Evolutionary conservation across 768 basidiomycete genomes (phyloP).

Genomic region (Pleurotus platypus): DNA sequence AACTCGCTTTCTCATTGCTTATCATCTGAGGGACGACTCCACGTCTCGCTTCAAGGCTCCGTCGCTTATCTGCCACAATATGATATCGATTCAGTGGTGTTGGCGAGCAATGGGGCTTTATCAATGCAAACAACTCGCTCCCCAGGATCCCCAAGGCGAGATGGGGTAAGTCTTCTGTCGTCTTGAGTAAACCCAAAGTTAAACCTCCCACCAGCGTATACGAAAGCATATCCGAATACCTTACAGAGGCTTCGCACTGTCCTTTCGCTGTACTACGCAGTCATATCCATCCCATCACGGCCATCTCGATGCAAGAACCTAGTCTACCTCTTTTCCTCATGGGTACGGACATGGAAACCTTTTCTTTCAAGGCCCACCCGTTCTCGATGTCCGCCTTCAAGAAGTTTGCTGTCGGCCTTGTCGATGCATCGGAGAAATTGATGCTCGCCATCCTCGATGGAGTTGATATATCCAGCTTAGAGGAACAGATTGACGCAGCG

Average conservation of each 20-base stretch:
- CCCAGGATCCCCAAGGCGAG: too few relatives aligned
- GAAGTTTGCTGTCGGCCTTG: background rate
- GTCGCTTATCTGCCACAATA: background rate
- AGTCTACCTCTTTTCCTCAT: conserved; percentile 7
- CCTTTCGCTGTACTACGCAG: conserved; percentile 1
- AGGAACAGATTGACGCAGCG: background rate
- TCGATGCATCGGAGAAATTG: background rate
- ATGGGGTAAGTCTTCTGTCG: too few relatives aligned
- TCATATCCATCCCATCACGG: conserved; percentile 2
- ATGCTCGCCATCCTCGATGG: background rate
- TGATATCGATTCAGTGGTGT: conserved; percentile 5
- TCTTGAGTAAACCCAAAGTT: background rate
- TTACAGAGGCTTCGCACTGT: background rate
- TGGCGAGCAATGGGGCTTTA: background rate
- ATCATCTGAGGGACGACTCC: background rate
- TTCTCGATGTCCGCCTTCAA: background rate
- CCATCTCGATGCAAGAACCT: conserved; percentile 4
- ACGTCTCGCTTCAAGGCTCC: background rate
- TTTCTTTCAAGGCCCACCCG: conserved; percentile 4
- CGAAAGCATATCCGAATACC: background rate
- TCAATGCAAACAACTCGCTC: background rate
- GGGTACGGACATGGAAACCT: background rate
- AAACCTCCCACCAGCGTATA: background rate
- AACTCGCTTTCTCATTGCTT: conserved; percentile 6
- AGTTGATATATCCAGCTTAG: background rate